Conservation (phyloP, 2,329 filamentous ascomycete genomes). For the Blastomyces parvus region DNA sequence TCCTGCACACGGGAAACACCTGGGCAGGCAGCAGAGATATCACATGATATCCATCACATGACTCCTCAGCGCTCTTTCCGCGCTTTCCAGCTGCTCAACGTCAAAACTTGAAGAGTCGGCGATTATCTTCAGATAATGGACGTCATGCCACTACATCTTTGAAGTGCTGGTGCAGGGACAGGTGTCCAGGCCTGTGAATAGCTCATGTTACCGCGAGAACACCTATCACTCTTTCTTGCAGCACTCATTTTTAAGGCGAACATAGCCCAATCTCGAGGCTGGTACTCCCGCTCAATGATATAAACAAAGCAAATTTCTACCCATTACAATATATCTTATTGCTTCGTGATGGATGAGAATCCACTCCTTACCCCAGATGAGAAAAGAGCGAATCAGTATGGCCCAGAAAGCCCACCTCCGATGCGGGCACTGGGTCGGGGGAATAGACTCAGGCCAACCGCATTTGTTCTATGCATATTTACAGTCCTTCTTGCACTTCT, state of each 20-base stretch:
- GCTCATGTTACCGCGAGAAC: neutral
- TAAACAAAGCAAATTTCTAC: neutral
- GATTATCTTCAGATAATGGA: neutral
- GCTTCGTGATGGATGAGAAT: neutral
- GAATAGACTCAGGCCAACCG: neutral
- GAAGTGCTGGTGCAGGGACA: neutral
- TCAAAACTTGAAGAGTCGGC: too few relatives aligned
- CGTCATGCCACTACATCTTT: neutral
- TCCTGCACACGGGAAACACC: neutral
- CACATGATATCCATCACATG: neutral
- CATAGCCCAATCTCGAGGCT: neutral
- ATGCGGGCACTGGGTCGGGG: neutral
- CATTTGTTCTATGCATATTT: neutral
- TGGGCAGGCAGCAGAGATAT: neutral
- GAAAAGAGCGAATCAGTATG: neutral
- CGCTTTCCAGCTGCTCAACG: too few relatives aligned
- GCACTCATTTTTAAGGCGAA: neutral
- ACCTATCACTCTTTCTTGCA: neutral
- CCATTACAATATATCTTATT: neutral
- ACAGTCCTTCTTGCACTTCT: neutral
- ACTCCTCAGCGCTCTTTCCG: neutral
- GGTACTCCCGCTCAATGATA: neutral
- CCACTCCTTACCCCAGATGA: neutral
- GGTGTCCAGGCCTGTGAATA: neutral
- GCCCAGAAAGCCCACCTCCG: neutral